These are phyloP conservation scores for Fennellomyces sp. DNA, from an alignment of 371 early-diverging fungal species.

Conservation along the genomic window DNA sequence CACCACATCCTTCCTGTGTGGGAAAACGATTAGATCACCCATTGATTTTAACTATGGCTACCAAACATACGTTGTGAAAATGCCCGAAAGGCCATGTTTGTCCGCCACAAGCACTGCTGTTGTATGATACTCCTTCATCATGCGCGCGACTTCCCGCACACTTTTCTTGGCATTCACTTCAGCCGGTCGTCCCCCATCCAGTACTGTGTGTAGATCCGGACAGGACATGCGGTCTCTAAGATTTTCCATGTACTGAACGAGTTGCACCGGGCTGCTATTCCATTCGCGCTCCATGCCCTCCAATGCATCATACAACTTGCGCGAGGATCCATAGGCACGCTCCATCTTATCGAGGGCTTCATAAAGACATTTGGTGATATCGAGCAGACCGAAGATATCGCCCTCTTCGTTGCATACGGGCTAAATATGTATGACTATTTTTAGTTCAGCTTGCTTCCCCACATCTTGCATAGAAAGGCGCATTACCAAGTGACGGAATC, in stretches of 20 bases:
- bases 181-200: conserved; percentile 75
- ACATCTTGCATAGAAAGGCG: background rate
- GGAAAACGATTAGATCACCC: background rate
- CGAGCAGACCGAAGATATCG: conserved; percentile 90
- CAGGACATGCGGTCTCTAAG: conserved; percentile 84
- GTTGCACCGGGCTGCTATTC: conserved; percentile 41
- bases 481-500: conserved; percentile 89
- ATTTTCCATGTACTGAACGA: conserved; percentile 73
- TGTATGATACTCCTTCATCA: conserved; percentile 86
- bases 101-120: conserved; percentile 93
- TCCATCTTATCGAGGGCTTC: conserved; percentile 92
- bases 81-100: conserved; percentile 84
- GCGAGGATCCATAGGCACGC: conserved; percentile 83
- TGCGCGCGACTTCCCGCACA: conserved; percentile 86
- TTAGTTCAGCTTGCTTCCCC: background rate
- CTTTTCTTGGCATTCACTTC: conserved; percentile 79
- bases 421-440: conserved; percentile 16
- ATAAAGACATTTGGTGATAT: conserved; percentile 94
- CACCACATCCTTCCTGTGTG: conserved; percentile 82
- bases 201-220: conserved; percentile 82
- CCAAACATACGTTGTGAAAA: conserved; percentile 69
- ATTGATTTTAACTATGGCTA: background rate
- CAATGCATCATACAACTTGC: conserved; percentile 81
- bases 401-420: conserved; percentile 76
- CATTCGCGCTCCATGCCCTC: conserved; percentile 85